Evolutionary conservation across 2,329 filamentous ascomycete species (phyloP).

Genomic region (Colletotrichum falcatum): DNA sequence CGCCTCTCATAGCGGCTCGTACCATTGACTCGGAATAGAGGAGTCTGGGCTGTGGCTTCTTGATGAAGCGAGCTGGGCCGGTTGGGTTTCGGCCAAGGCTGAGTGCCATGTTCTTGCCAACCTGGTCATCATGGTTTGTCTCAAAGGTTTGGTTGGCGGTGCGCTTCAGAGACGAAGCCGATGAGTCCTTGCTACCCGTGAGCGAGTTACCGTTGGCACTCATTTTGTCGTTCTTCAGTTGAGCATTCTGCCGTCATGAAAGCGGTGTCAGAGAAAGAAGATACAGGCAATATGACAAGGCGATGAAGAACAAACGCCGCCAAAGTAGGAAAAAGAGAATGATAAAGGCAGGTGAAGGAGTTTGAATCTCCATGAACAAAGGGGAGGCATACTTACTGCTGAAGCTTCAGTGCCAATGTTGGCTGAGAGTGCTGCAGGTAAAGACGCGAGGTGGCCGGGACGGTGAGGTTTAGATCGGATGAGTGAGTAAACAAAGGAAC

Average conservation of each 20-base stretch:
- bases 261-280: neutral
- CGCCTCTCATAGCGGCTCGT: constrained; percentile 17
- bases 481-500: neutral
- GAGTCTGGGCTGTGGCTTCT: neutral
- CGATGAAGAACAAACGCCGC: neutral
- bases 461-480: neutral
- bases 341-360: no score
- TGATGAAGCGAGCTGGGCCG: neutral
- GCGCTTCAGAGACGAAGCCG: neutral
- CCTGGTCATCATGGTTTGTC: neutral
- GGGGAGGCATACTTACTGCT: neutral
- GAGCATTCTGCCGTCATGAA: neutral
- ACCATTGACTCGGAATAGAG: constrained; percentile 4
- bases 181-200: neutral
- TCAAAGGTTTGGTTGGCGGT: neutral
- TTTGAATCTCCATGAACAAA: neutral
- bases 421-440: neutral
- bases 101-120: no score
- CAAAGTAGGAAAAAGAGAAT: neutral
- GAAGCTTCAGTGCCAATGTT: neutral
- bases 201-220: neutral
- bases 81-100: neutral
- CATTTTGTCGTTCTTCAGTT: neutral
- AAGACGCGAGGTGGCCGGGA: neutral
- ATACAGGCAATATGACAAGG: neutral